Conservation (phyloP, 352 stramenopile genomes). For the Thalassiosira ordinaria region DNA sequence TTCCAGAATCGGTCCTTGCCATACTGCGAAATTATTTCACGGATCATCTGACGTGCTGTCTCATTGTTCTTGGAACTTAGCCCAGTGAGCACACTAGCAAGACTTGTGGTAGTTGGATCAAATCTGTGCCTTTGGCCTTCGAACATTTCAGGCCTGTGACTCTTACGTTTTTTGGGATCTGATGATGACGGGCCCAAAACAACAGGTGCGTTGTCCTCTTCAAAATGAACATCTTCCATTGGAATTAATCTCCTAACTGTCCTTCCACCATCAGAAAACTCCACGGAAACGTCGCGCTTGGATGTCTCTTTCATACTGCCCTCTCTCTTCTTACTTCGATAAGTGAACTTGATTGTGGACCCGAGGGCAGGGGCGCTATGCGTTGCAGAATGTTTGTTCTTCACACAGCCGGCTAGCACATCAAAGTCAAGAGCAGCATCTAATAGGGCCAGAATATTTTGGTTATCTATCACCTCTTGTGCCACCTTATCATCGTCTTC, state of each 20-base stretch:
- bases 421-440: not conserved
- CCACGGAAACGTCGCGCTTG: not conserved
- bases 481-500: slow-evolving; percentile 17
- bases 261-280: not conserved
- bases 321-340: slow-evolving; percentile 7
- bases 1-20: slow-evolving; percentile 23
- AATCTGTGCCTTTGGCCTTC: slow-evolving; percentile 23
- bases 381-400: not conserved
- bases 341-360: slow-evolving; percentile 9
- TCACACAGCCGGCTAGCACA: not conserved
- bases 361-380: not conserved
- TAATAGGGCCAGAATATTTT: slow-evolving; percentile 20
- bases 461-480: slow-evolving; percentile 13
- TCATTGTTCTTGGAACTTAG: slow-evolving; percentile 40
- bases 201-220: not conserved
- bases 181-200: not conserved
- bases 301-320: slow-evolving; percentile 3
- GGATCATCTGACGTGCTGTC: slow-evolving; percentile 18
- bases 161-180: not conserved
- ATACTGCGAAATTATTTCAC: slow-evolving; percentile 16
- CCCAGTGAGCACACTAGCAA: slow-evolving; percentile 17
- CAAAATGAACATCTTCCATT: not conserved
- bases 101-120: slow-evolving; percentile 7
- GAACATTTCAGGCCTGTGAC: slow-evolving; percentile 8
- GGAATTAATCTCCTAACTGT: not conserved